A percentile compares a stretch with the other conserved stretches of the same genome.
Conservation (phyloP, 768 basidiomycete species). For the Leccinum barrowsii region DNA sequence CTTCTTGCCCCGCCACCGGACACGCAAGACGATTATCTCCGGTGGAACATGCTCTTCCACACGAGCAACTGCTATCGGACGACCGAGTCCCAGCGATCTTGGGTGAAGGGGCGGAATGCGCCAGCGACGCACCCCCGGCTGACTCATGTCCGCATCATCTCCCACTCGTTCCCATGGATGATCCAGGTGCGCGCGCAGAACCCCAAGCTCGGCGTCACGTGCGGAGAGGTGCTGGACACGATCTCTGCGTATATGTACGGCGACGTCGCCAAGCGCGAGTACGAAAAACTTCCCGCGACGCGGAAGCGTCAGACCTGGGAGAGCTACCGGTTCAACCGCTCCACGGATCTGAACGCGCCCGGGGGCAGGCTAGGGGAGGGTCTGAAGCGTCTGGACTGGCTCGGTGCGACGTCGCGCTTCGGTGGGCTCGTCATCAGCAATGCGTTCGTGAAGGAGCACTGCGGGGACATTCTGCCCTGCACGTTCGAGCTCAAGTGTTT, state of each 20-base stretch:
- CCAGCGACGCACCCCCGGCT: conserved; percentile 68
- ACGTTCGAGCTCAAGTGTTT: conserved; percentile 57
- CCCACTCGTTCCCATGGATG: conserved; percentile 52
- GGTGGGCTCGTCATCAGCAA: conserved; percentile 56
- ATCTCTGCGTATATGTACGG: conserved; percentile 50
- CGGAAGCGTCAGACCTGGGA: conserved; percentile 43
- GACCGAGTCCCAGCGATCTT: conserved; percentile 58
- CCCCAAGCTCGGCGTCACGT: conserved; percentile 54
- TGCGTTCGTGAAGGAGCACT: conserved; percentile 38
- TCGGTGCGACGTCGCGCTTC: conserved; percentile 55
- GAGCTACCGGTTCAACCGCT: conserved; percentile 65
- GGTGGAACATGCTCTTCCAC: conserved; percentile 73
- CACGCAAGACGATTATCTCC: conserved; percentile 47
- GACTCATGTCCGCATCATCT: conserved; percentile 49
- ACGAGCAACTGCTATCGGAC: conserved; percentile 60
- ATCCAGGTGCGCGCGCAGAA: conserved; percentile 46
- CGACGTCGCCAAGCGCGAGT: conserved; percentile 52
- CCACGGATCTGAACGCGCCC: conserved; percentile 58
- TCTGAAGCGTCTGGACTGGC: conserved; percentile 65
- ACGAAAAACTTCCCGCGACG: conserved; percentile 35
- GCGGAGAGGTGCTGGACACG: conserved; percentile 60
- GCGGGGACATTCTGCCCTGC: conserved; percentile 51
- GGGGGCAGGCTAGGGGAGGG: conserved; percentile 64
- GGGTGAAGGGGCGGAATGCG: conserved; percentile 60
- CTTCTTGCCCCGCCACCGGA: conserved; percentile 49